Base-by-base conservation (phyloP, 129 eudicot genomes). In the Chrysanthemum makinoi region DNA sequence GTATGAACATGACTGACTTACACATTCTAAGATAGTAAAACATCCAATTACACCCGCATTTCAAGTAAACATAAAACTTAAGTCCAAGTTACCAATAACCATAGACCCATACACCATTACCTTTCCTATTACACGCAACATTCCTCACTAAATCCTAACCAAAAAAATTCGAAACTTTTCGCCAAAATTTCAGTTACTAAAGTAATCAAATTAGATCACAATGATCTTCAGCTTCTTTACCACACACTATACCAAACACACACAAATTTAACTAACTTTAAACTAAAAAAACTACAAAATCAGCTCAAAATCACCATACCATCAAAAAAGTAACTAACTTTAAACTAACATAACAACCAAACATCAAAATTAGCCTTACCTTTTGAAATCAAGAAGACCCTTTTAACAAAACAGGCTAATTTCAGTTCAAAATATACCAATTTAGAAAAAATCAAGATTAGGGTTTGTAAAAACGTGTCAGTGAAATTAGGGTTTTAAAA, bases 381-480 rank as follows among this genome's bases (percentile, higher is more conserved):
- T 82, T 39, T 78, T 70, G 74, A 61, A 83, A 83, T 73, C 64
- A 72, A 80, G 70, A 49, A 22, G 70, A 28, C 33, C 54, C 72
- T 71, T 47, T 47, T 28, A 57, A 54, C 56, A 68, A 64, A 2
- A 64, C 55, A 18, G 67, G 71, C 80, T 75, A 19, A 74, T 68
- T 47, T 72, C 61, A 72, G 78, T 82, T 57, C 70, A 66, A 88
- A 83, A 74, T 83, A 78, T 75, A 72, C 49, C 47, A 78, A 72
- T 19, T 72, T 55, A 65, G 53, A 24, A 12, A 71, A 24, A 73
- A 76, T 73, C 52, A 30, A 80, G 75, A 79, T 83, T 84, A 84
- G 89, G 93, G 89, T 87, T 87, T 81, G 73, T 74, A 62, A 75
- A 62, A 58, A 75, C 44, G 46, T 78, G 77, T 71, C 77, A 78